Base-by-base conservation (phyloP, 1,139 yeast species). In the Scheffersomyces parashehatae region DNA sequence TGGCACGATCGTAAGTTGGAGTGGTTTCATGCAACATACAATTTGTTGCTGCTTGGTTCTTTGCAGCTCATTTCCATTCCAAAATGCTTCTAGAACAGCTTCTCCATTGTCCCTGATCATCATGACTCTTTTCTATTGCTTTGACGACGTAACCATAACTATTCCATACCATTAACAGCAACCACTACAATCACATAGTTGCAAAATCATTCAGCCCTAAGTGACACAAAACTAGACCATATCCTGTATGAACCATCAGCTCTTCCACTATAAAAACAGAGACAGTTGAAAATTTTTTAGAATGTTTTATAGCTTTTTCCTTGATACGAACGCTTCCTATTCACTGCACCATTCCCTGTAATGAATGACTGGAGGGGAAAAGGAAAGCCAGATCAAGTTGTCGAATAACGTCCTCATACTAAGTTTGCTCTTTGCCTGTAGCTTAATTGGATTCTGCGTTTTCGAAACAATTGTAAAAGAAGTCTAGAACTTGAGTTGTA, bases 271-370 rank as follows among this genome's bases (percentile, higher is more conserved):
- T 38, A 38, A 38, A 38, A 16, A 16, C 33, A 26, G 9, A 7
- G 32, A 5, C 16, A 16, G 15, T 5, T 24, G 36, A 28, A 35
- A 28, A 14, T 15, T 36, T 35, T 39, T 31, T 9, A 13, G 13
- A 39, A 41, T 39, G 29, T 35, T 36, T 35, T 35, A 42, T 47
- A 54, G 47, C 59, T 48, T 48, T 49, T 53, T 59, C 67, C 62
- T 64, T 66, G 80, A 76, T 75, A 75, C 81, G 78, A 71, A 70
- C 60, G 82, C 79, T 65, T 70, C 75, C 81, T 73, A 77, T 77
- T 77, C 81, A 77, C 82, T 77, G 81, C 81, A 75, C 79, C 79
- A 67, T 68, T 67, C 67, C 51, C 50, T 49, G 48, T 53, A 54
- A 62, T 76, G 77, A 71, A 62, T 69, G 80, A 74, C 57, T 75